Conservation (phyloP, 148 eudicot genomes). For the Agrostemma githago region DNA sequence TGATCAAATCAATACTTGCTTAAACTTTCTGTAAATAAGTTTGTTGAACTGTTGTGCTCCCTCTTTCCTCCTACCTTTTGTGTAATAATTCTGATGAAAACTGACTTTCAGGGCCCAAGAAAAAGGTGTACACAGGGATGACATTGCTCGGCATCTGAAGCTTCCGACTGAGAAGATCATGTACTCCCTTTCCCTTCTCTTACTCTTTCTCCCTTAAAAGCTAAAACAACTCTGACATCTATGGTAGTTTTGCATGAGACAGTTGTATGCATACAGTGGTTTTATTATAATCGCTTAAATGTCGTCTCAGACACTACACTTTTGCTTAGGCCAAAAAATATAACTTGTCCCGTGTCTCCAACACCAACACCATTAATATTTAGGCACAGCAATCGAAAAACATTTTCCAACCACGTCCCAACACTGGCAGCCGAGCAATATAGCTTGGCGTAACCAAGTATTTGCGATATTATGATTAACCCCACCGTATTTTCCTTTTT, state of each 20-base stretch:
- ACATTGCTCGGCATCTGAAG: constrained; percentile 58
- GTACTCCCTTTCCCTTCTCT: constrained; percentile 38
- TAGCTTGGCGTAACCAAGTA: neutral
- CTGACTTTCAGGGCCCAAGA: constrained; percentile 49
- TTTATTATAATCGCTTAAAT: too few species aligned
- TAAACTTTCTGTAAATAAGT: neutral
- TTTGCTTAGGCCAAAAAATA: neutral
- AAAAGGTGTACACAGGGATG: constrained; percentile 77
- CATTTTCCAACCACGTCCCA: too few species aligned
- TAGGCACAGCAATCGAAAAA: too few species aligned
- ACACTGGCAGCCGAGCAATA: too few species aligned
- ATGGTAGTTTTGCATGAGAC: too few species aligned
- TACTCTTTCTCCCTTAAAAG: neutral
- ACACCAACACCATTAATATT: too few species aligned
- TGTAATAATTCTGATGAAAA: neutral
- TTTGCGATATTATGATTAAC: neutral
- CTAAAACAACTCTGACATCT: neutral
- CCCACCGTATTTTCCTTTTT: constrained; percentile 10
- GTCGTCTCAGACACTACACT: neutral
- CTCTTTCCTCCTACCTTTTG: neutral
- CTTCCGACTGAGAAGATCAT: constrained; percentile 56
- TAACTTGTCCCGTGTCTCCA: neutral
- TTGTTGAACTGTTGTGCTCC: neutral
- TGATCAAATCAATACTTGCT: neutral
- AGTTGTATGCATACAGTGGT: too few species aligned